Conservation (phyloP, 2,329 filamentous ascomycete genomes). For the Apiospora hydei region DNA sequence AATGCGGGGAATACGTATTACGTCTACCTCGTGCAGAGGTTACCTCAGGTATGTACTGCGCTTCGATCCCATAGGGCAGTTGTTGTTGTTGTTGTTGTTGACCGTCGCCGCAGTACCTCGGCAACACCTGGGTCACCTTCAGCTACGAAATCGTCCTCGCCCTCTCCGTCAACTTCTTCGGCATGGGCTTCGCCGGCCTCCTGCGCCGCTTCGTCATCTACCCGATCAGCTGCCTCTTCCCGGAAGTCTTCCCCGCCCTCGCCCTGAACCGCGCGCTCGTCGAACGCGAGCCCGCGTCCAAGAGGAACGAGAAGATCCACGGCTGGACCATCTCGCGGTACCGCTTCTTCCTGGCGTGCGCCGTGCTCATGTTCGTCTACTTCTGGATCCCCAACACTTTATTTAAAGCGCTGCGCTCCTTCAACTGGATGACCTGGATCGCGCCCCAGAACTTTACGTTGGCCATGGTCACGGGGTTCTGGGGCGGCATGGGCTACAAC, state of each 20-base stretch:
- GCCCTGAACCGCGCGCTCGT: conserved; percentile 55
- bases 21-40: neutral
- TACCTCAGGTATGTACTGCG: neutral
- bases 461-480: conserved; percentile 51
- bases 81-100: no score
- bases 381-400: conserved; percentile 62
- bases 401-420: conserved; percentile 55
- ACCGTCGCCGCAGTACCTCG: conserved; percentile 51
- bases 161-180: conserved; percentile 42
- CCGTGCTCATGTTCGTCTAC: conserved; percentile 52
- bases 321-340: conserved; percentile 50
- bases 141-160: conserved; percentile 58
- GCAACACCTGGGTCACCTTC: conserved; percentile 57
- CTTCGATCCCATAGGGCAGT: no score
- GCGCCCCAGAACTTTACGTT: conserved; percentile 53
- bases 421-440: conserved; percentile 57
- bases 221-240: conserved; percentile 60
- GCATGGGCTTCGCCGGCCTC: conserved; percentile 60
- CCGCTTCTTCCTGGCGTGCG: conserved; percentile 53
- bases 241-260: conserved; percentile 54
- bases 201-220: conserved; percentile 58
- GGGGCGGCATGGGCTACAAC: conserved; percentile 52
- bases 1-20: conserved; percentile 47
- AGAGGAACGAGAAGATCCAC: conserved; percentile 44
- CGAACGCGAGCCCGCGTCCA: conserved; percentile 41